These are phyloP conservation scores for Ambrosiella beaveri DNA, from an alignment of 2,329 filamentous ascomycete genomes.

Conservation along the genomic window DNA sequence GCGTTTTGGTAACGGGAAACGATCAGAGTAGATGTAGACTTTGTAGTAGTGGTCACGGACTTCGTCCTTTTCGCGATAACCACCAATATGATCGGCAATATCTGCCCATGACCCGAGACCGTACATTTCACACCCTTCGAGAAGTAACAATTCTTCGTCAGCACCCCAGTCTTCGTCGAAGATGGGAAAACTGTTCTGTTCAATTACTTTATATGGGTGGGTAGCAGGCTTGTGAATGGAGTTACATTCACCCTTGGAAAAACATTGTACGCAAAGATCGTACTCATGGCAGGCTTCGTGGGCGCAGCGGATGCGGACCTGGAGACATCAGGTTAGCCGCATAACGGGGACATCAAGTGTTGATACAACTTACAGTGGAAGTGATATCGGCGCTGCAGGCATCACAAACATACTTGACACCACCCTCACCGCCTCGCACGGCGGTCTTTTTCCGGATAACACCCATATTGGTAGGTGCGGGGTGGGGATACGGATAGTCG, in stretches of 20 bases:
- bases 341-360: neutral
- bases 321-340: neutral
- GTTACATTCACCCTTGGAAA: slow-evolving; percentile 62
- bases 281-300: slow-evolving; percentile 74
- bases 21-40: slow-evolving; percentile 67
- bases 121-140: slow-evolving; percentile 93
- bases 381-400: slow-evolving; percentile 94
- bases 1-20: slow-evolving; percentile 72
- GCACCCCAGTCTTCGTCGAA: slow-evolving; percentile 92
- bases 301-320: slow-evolving; percentile 92
- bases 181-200: slow-evolving; percentile 96
- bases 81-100: slow-evolving; percentile 94
- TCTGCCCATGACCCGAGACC: slow-evolving; percentile 95
- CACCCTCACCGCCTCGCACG: slow-evolving; percentile 66
- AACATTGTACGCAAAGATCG: slow-evolving; percentile 91
- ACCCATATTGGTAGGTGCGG: slow-evolving; percentile 43
- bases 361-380: slow-evolving; percentile 55
- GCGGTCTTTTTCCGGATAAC: slow-evolving; percentile 93
- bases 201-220: slow-evolving; percentile 84
- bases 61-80: slow-evolving; percentile 85
- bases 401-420: slow-evolving; percentile 93
- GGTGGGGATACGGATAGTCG: neutral
- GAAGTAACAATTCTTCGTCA: slow-evolving; percentile 81
- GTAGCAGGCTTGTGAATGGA: slow-evolving; percentile 73
- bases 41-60: slow-evolving; percentile 85